These are phyloP conservation scores for Fusarium miscanthi DNA, from an alignment of 2,329 filamentous ascomycete species.

Conservation along the genomic window DNA sequence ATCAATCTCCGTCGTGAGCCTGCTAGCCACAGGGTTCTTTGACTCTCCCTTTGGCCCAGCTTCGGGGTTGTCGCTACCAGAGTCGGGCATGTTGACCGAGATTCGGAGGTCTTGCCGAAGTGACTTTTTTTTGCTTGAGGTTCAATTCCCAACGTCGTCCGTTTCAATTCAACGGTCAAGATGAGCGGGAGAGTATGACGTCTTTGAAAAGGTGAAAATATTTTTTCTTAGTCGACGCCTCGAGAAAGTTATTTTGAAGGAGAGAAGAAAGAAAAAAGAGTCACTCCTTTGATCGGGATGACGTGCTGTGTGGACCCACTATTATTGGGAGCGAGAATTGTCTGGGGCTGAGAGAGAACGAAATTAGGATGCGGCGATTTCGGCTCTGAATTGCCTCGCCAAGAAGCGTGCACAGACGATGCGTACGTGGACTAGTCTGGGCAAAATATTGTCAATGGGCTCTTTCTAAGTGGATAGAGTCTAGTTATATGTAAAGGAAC, in stretches of 20 bases:
- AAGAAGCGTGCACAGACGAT: conserved; percentile 20
- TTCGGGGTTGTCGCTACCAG: conserved; percentile 32
- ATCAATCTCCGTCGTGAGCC: conserved; percentile 37
- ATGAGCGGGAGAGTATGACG: background rate
- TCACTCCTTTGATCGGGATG: conserved; percentile 25
- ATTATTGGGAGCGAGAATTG: conserved; percentile 4
- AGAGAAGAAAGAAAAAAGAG: background rate
- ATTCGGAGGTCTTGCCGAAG: background rate
- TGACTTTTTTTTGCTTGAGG: too few relatives aligned
- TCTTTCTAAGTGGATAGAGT: accelerated
- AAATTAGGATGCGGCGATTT: conserved; percentile 10
- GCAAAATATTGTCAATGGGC: background rate
- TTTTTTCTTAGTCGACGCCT: background rate
- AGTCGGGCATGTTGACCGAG: conserved; percentile 27
- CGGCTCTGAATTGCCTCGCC: conserved; percentile 21
- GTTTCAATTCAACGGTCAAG: background rate
- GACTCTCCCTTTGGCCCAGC: conserved; percentile 18
- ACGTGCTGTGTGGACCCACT: conserved; percentile 20
- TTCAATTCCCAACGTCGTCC: background rate
- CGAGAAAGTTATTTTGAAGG: conserved; percentile 4
- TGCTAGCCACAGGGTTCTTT: background rate
- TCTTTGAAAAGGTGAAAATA: background rate
- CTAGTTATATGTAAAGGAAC: background rate
- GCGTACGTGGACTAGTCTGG: conserved; percentile 4
- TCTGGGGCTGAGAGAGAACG: background rate